Evolutionary conservation across 257 asterid species (phyloP), one percentile per base, ranked within the genome.

Genomic region (Capsicum pubescens): DNA sequence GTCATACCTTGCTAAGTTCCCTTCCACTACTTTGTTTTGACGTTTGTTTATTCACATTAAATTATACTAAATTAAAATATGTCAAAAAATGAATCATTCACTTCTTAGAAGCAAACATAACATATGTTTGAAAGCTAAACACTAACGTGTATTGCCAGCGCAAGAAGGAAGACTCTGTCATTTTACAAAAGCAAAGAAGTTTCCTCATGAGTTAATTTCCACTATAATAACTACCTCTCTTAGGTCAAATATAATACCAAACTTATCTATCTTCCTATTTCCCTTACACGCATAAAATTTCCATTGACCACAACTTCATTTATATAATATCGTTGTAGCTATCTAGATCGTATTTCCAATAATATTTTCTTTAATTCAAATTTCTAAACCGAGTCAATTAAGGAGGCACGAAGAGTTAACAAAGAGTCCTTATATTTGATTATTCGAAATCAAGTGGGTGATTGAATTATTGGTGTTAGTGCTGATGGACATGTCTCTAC

Each of bases 61-160:
- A 76, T 52, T 3, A 21, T 17, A 68, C 3, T 59, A 17, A 68
- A 36, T 15, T 16, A 36, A 68, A 39, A 4, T 9, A 76, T 14
- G 64, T 54, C 15, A 54, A 26, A 26, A 21, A 21, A 13, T 14
- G 48, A 55, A 52, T 6, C 9, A 66, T 32, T 12, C 64, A 50
- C 54, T 77, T 54, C 82, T 35, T 77, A 54, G 81, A 76, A 76
- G 81, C 81, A 76, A 52, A 54, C 48, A 50, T 19, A 26, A 26
- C 32, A 52, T 15, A 77, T 26, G 32, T 26, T 26, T 77, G 82
- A 77, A 77, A 77, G 64, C 9, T 14, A 52, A 52, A 26, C 26
- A 54, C 26, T 52, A 52, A 52, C 63, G 48, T 76, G 81, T 76
- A 52, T 77, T 77, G 81, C 81, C 81, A 54, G 81, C 64, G 0